phyloP scores from a whole-genome alignment of 1,284 basidiomycete species.

The Ganoderma lingzhi region DNA sequence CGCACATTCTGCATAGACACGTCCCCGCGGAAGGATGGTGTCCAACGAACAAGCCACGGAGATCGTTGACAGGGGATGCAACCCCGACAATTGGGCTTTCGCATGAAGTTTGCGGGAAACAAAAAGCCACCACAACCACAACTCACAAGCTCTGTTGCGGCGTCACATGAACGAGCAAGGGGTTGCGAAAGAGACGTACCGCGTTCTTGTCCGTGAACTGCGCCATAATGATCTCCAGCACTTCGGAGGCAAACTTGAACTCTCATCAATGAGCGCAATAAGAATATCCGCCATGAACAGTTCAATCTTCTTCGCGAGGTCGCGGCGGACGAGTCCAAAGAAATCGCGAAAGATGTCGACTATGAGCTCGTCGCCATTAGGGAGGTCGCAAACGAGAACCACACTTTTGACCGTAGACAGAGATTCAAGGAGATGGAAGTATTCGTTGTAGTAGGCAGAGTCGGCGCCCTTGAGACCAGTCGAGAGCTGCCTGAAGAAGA shows the following conservation, averaged over 20 bases:
- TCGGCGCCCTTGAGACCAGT: slow-evolving; percentile 77
- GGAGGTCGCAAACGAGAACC: slow-evolving; percentile 92
- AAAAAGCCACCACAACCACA: neutral
- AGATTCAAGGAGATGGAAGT: slow-evolving; percentile 92
- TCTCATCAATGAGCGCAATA: slow-evolving; percentile 90
- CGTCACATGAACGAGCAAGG: neutral
- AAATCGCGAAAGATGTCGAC: slow-evolving; percentile 85
- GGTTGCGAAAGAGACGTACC: slow-evolving; percentile 49
- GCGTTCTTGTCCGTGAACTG: slow-evolving; percentile 86
- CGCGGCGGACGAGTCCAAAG: slow-evolving; percentile 82
- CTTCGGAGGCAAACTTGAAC: slow-evolving; percentile 76
- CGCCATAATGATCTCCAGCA: slow-evolving; percentile 84
- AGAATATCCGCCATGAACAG: slow-evolving; percentile 91
- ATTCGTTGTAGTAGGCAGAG: slow-evolving; percentile 85
- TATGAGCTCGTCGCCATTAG: slow-evolving; percentile 88
- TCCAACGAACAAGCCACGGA: neutral
- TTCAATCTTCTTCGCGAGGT: slow-evolving; percentile 90
- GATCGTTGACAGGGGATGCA: neutral
- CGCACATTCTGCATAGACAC: neutral
- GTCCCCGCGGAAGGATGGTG: neutral
- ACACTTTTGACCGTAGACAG: slow-evolving; percentile 95
- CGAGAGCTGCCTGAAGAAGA: slow-evolving; percentile 88
- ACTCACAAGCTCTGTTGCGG: neutral
- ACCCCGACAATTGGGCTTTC: neutral
- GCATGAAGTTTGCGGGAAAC: neutral